phyloP scores from a whole-genome alignment of 2,329 filamentous ascomycete species.

The Penicillium aurantiogriseum region DNA sequence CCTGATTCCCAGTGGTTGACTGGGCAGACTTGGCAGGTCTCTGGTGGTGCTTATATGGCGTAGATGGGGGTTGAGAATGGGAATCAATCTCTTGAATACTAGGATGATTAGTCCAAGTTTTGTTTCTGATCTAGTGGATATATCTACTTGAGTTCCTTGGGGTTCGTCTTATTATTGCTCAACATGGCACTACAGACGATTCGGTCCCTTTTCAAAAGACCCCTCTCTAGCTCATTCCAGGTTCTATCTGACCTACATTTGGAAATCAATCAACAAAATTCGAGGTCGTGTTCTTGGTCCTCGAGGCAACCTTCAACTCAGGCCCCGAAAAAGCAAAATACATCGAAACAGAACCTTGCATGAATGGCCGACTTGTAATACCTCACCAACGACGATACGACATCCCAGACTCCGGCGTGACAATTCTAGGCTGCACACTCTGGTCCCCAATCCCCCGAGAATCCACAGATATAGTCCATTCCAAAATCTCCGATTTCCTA shows the following conservation, averaged over 20 bases:
- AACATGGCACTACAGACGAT: neutral
- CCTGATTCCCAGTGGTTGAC: constrained; percentile 26
- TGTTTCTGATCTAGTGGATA: neutral
- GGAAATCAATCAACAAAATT: constrained; percentile 29
- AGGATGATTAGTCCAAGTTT: neutral
- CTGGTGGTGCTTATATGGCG: constrained; percentile 23
- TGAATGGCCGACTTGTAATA: constrained; percentile 28
- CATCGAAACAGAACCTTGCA: constrained; percentile 29
- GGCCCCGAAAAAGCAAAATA: constrained; percentile 25
- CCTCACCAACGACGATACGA: constrained; percentile 29
- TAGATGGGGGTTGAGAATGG: neutral
- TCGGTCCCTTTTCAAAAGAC: neutral
- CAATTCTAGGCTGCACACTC: constrained; percentile 58
- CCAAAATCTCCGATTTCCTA: constrained; percentile 54
- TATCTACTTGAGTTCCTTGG: too few species aligned
- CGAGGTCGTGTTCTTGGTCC: constrained; percentile 22
- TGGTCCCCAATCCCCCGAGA: constrained; percentile 53
- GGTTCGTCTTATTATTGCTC: too few species aligned
- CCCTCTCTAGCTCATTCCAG: constrained; percentile 18
- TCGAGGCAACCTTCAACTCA: constrained; percentile 19
- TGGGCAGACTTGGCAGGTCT: constrained; percentile 25
- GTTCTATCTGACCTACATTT: constrained; percentile 29
- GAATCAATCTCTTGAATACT: neutral
- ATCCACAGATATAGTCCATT: constrained; percentile 40
- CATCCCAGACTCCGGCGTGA: constrained; percentile 39